Conservation (phyloP, 2,329 filamentous ascomycete genomes). For the Aspergillus eucalypticola region DNA sequence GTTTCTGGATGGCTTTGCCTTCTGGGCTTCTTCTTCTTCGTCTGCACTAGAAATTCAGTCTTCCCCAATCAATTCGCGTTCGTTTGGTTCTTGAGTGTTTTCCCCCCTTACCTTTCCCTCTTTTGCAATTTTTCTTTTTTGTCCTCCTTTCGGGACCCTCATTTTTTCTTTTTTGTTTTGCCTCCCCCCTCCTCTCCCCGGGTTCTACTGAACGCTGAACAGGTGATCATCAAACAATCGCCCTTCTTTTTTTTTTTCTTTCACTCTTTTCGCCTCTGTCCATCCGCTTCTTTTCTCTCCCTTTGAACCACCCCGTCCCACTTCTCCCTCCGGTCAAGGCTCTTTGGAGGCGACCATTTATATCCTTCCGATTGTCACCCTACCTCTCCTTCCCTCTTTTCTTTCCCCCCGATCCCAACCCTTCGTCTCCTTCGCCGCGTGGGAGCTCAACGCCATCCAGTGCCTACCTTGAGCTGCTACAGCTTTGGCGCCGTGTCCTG, state of each 20-base stretch:
- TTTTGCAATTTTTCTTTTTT: conserved; percentile 9
- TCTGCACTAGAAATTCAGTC: not conserved
- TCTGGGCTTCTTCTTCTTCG: conserved; percentile 3
- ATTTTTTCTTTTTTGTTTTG: conserved; percentile 17
- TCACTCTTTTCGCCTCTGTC: conserved; percentile 13
- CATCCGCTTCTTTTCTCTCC: conserved; percentile 5
- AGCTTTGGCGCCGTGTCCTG: not conserved
- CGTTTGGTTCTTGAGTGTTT: conserved; percentile 2
- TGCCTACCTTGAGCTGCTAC: conserved; percentile 4
- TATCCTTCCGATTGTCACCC: conserved; percentile 10
- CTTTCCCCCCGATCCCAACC: not conserved
- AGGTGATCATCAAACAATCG: conserved; percentile 6
- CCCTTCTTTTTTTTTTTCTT: conserved; percentile 11
- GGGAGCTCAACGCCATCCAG: conserved; percentile 12
- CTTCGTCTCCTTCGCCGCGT: conserved; percentile 1
- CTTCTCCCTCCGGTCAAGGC: not conserved
- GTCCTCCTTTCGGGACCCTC: not conserved
- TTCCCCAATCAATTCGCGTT: not conserved
- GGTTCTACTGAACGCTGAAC: conserved; percentile 7
- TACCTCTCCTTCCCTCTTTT: conserved; percentile 11
- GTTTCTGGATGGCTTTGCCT: conserved; percentile 6
- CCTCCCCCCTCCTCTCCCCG: conserved; percentile 11
- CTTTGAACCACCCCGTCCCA: conserved; percentile 6
- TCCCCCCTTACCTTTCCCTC: conserved; percentile 12
- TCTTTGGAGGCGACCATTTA: conserved; percentile 15